phyloP scores from a whole-genome alignment of 2,329 filamentous ascomycete species.

The Cordyceps farinosa region DNA sequence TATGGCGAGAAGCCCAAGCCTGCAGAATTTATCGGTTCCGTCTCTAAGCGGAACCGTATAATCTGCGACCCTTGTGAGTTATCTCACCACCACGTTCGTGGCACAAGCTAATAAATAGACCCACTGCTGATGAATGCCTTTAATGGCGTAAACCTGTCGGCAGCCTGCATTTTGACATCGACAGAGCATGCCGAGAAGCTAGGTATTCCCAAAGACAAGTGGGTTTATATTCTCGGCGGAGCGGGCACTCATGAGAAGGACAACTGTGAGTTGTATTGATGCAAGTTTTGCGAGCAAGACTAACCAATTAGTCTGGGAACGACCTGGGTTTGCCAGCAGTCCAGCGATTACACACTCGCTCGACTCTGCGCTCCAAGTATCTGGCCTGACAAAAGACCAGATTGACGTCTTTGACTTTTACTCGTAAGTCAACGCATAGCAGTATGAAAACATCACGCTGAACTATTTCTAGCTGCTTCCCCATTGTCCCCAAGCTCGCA shows the following conservation, averaged over 20 bases:
- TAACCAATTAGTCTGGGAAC: slow-evolving; percentile 52
- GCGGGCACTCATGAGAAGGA: slow-evolving; percentile 57
- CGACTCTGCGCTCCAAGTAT: slow-evolving; percentile 48
- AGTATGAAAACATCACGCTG: neutral
- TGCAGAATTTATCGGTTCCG: slow-evolving; percentile 49
- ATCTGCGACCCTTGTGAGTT: slow-evolving; percentile 64
- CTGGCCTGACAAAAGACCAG: slow-evolving; percentile 44
- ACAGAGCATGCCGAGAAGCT: slow-evolving; percentile 50
- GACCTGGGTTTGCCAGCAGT: slow-evolving; percentile 55
- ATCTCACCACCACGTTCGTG: neutral
- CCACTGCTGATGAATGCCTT: slow-evolving; percentile 69
- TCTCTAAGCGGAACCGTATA: slow-evolving; percentile 59
- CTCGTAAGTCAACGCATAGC: slow-evolving; percentile 38
- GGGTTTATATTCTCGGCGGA: slow-evolving; percentile 62
- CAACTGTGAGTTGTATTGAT: slow-evolving; percentile 40
- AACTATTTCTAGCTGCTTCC: slow-evolving; percentile 53
- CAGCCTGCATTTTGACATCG: slow-evolving; percentile 58
- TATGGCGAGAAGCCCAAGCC: slow-evolving; percentile 44
- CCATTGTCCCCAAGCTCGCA: slow-evolving; percentile 65
- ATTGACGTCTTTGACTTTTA: slow-evolving; percentile 64
- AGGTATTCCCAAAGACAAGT: slow-evolving; percentile 51
- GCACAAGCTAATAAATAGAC: slow-evolving; percentile 39
- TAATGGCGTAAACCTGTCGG: slow-evolving; percentile 63
- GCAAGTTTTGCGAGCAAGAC: neutral
- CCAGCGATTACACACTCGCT: slow-evolving; percentile 57